phyloP scores from a whole-genome alignment of 1,139 yeast genomes.

The Diutina scorzettiae region DNA sequence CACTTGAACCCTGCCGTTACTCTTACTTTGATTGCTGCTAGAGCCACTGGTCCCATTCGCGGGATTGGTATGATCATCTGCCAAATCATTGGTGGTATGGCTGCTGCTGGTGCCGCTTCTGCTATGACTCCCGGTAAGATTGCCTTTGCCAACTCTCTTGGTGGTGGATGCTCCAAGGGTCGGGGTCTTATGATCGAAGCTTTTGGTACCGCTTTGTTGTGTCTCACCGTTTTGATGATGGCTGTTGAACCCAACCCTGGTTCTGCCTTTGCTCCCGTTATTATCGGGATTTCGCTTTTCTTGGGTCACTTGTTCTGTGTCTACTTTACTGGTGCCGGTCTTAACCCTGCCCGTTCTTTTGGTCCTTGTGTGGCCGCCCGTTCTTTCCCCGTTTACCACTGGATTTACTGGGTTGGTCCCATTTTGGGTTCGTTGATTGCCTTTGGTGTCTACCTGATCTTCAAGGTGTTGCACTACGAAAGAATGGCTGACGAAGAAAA shows the following conservation, averaged over 20 bases:
- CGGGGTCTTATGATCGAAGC: constrained; percentile 79
- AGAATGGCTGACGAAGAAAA: constrained; percentile 11
- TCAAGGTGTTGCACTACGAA: constrained; percentile 58
- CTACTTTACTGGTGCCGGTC: constrained; percentile 84
- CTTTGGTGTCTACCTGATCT: constrained; percentile 51
- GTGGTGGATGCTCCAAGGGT: constrained; percentile 59
- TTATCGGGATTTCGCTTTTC: constrained; percentile 73
- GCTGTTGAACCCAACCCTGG: constrained; percentile 79
- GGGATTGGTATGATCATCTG: constrained; percentile 53
- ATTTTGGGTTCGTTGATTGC: constrained; percentile 58
- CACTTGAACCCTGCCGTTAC: constrained; percentile 88
- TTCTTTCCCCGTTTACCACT: constrained; percentile 70
- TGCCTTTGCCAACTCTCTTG: constrained; percentile 59
- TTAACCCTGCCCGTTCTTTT: constrained; percentile 82
- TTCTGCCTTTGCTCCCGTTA: constrained; percentile 72
- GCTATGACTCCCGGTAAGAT: constrained; percentile 82
- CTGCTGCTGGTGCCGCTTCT: constrained; percentile 83
- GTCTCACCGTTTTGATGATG: constrained; percentile 67
- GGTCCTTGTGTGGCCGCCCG: constrained; percentile 72
- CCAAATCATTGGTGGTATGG: constrained; percentile 79
- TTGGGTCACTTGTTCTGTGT: constrained; percentile 75
- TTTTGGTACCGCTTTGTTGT: constrained; percentile 64
- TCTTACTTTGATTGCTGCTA: constrained; percentile 52
- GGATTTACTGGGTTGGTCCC: constrained; percentile 94
- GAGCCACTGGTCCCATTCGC: constrained; percentile 65